Evolutionary conservation across 2,329 filamentous ascomycete species (phyloP), one percentile per base, ranked within the genome.

Genomic region (Gliomastix tumulicola): DNA sequence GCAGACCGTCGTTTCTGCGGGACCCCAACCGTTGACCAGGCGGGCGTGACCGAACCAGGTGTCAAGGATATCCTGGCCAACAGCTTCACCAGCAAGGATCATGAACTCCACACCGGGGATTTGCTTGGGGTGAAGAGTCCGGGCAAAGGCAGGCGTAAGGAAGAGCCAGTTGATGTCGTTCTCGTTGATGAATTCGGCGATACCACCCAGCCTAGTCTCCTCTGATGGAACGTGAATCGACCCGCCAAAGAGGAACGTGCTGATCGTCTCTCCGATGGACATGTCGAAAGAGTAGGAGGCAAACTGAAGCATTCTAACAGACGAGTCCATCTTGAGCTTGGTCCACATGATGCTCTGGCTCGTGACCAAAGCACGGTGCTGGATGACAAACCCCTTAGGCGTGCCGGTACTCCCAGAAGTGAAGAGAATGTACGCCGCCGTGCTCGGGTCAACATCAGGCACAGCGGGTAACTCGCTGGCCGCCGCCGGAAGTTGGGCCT

Each of bases 111-210:
- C 21, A 12, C 21, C 17, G 2, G 43, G 37, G 6, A 45, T 31
- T 6, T 42, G 32, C 1, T 34, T 30, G 4, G 43, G 44, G 3
- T 30, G 20, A 2, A 45, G 32, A 1, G 43, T 31, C 8, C 33
- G 21, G 2, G 41, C 41, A 5, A 44, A 39, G 0, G 44, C 36
- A 3, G 44, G 44, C 12, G 44, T 46, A 21, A 45, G 4, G 30
- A 22, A 33, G 10, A 38, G 18, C 27, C 35, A 35, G 32, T 42
- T 45, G 9, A 39, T 36, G 35, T 39, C 33, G 18, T 17, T 34
- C 7, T 33, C 21, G 19, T 27, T 25, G n/a, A 37, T 32, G 16
- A 37, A 37, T 9, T 37, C n/a, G 27, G 28, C 27, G 13, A 37
- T 17, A 10, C 16, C 18, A 7, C 32, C 32, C 35, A 37, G 31